Evolutionary conservation across 2,329 filamentous ascomycete genomes (phyloP).

Genomic region (Tolypocladium inflatum): DNA sequence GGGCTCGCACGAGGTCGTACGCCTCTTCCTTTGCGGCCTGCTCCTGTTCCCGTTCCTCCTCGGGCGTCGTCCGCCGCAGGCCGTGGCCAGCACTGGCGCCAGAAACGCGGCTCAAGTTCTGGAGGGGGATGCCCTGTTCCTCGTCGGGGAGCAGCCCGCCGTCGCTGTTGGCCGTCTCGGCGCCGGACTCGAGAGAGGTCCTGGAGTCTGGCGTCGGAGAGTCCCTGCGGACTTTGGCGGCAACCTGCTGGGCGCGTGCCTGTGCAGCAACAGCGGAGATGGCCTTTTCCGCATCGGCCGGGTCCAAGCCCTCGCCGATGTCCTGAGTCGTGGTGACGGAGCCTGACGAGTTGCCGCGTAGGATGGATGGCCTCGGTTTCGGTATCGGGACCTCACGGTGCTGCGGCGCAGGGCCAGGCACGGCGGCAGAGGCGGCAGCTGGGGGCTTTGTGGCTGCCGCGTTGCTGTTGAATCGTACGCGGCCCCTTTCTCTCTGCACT

Average conservation of each 20-base stretch:
- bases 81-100: not conserved
- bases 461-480: constrained; percentile 39
- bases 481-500: constrained; percentile 33
- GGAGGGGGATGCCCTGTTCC: constrained; percentile 19
- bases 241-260: constrained; percentile 31
- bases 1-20: constrained; percentile 32
- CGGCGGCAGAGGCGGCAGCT: constrained; percentile 4
- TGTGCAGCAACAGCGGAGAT: constrained; percentile 31
- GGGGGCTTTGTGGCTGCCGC: constrained; percentile 22
- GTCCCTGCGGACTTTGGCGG: constrained; percentile 26
- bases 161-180: constrained; percentile 18
- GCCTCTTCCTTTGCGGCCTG: constrained; percentile 21
- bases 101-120: constrained; percentile 14
- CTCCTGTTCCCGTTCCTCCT: not conserved
- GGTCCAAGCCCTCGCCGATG: constrained; percentile 15
- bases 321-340: constrained; percentile 20
- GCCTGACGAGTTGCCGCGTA: constrained; percentile 31
- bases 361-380: constrained; percentile 29
- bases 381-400: constrained; percentile 6
- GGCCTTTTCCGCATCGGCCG: constrained; percentile 13
- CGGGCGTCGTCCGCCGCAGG: not conserved
- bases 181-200: constrained; percentile 27
- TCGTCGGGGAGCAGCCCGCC: constrained; percentile 13
- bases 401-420: not conserved
- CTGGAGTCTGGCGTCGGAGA: constrained; percentile 24